phyloP scores from a whole-genome alignment of 768 basidiomycete species.

The Kwoniella botswanensis region DNA sequence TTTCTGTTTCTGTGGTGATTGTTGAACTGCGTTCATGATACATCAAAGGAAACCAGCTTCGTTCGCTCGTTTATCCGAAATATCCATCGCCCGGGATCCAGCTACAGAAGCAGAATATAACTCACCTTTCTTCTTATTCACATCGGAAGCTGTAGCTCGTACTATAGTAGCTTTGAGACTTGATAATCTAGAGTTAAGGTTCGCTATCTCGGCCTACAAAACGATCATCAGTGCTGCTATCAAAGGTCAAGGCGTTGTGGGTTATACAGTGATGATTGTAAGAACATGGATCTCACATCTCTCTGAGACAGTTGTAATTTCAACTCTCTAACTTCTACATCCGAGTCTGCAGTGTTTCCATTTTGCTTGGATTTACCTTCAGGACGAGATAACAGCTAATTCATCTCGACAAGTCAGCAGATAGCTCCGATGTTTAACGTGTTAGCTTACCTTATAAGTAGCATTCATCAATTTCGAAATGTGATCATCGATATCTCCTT shows the following conservation, averaged over 20 bases:
- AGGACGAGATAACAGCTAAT: constrained; percentile 9
- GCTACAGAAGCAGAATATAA: no score
- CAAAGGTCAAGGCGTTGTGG: no score
- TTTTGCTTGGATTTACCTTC: not conserved
- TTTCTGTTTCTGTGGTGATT: constrained; percentile 18
- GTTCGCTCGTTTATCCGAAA: no score
- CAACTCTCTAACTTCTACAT: constrained; percentile 30
- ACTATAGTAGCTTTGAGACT: constrained; percentile 40
- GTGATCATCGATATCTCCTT: constrained; percentile 2
- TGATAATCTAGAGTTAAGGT: constrained; percentile 27
- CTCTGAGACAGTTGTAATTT: constrained; percentile 37
- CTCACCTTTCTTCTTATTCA: constrained; percentile 35
- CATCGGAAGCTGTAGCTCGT: constrained; percentile 31
- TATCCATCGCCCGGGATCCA: no score
- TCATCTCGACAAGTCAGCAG: not conserved
- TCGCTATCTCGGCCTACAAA: constrained; percentile 34
- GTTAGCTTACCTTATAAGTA: constrained; percentile 11
- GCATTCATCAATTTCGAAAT: not conserved
- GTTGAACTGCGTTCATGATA: constrained; percentile 2
- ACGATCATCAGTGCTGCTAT: not conserved
- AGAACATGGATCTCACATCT: constrained; percentile 28
- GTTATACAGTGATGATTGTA: no score
- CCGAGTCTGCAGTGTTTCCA: constrained; percentile 1
- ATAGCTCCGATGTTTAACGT: not conserved
- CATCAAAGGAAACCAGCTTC: not conserved